phyloP scores from a whole-genome alignment of 441 rosid species.

The Jatropha podagrica region DNA sequence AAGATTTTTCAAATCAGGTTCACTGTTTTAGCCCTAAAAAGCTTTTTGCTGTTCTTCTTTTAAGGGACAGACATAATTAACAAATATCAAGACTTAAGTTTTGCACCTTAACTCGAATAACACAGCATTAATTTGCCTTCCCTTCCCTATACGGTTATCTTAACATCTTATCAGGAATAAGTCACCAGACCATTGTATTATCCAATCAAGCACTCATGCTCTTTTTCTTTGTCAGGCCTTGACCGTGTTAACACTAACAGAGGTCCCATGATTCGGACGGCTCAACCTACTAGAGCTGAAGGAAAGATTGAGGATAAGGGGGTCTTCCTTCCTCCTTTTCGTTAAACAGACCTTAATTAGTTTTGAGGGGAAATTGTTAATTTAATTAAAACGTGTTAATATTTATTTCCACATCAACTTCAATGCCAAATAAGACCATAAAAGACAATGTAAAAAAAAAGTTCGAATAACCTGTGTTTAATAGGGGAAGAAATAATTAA shows the following conservation, averaged over 20 bases:
- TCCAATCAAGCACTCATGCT: background rate
- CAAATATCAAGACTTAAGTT: constrained; percentile 5
- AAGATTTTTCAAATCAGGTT: constrained; percentile 21
- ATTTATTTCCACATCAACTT: background rate
- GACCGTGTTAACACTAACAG: background rate
- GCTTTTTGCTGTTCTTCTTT: constrained; percentile 20
- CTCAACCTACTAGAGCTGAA: constrained; percentile 4
- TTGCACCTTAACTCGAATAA: background rate
- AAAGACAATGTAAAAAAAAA: background rate
- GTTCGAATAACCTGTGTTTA: background rate
- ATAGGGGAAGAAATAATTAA: background rate
- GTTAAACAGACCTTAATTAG: no score
- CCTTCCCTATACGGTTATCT: background rate
- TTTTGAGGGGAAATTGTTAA: background rate
- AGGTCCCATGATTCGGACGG: constrained; percentile 19
- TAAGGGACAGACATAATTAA: constrained; percentile 22
- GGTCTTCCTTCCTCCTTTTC: no score
- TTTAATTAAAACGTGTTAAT: background rate
- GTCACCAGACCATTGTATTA: constrained; percentile 4
- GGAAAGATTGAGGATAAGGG: background rate
- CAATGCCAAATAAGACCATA: background rate
- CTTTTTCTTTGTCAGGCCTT: background rate
- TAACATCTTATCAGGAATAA: constrained; percentile 2
- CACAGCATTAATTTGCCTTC: constrained; percentile 1
- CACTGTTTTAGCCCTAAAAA: constrained; percentile 9